Evolutionary conservation across 23 red algal species (phyloP), one percentile per base, ranked within the genome.

Genomic region (Gracilaria domingensis): DNA sequence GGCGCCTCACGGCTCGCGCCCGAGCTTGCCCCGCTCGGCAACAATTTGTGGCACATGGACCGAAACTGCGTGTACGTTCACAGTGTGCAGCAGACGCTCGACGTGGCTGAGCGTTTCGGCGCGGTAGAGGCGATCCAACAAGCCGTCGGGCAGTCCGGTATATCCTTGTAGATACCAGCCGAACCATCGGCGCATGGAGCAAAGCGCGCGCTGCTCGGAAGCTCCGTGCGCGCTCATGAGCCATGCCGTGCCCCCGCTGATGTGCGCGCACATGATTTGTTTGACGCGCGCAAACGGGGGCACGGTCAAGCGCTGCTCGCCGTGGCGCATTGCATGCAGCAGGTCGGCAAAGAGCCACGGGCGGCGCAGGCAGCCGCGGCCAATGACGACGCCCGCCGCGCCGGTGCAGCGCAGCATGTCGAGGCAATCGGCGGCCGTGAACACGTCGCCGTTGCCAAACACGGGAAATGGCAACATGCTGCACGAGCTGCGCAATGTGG

Each of bases 261-360:
- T 32, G 38, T 88, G 85, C n/a, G 36, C 33, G 23, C 50, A 71
- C 85, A 88, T 76, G 30, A 65, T 24, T 26, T 75, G n/a, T 50
- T 34, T 59, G 28, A 88, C 85, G 30, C 34, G 21, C 14, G 61
- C 49, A 88, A 88, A 88, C 16, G 26, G 8, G n/a, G 85, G 85
- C 18, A 88, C 50, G 29, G 85, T 58, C 17, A 65, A 30, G 11
- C 33, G 51, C 58, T 45, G 53, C 26, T 42, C 34, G 8, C 59
- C 82, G 33, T 48, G 13, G 23, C 66, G 57, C 65, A 88, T 80
- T 18, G 84, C 84, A 37, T 60, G 69, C 26, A 40, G 28, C 28
- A 95, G n/a, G 20, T 95, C 93, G 11, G 58, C 66, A 65, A 95
- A 95, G 32, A 95, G 38, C 93, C 93, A 95, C 44, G 93, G 93